Evolutionary conservation across 1,284 basidiomycete species (phyloP).

Genomic region (Pseudozyma hubeiensis): DNA sequence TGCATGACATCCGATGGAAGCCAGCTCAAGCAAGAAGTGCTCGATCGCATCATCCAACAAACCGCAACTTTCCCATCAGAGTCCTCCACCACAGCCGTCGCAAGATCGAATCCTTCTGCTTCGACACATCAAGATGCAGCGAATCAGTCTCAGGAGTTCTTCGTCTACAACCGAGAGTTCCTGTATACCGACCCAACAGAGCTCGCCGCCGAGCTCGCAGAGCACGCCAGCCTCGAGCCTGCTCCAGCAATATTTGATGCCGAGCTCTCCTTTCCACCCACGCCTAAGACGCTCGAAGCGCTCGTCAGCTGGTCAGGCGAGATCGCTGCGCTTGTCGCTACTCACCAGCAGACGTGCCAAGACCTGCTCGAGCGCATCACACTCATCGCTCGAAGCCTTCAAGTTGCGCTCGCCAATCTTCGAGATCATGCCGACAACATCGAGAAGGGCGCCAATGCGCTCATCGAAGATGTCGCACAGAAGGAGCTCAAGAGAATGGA

Average conservation of each 20-base stretch:
- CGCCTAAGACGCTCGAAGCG: constrained; percentile 54
- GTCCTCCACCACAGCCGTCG: constrained; percentile 15
- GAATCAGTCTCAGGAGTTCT: constrained; percentile 50
- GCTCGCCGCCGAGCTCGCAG: constrained; percentile 55
- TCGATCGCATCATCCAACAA: constrained; percentile 51
- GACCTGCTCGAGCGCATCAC: constrained; percentile 43
- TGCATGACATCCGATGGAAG: constrained; percentile 65
- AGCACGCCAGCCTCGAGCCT: constrained; percentile 39
- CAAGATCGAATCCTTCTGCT: constrained; percentile 7
- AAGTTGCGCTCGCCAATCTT: constrained; percentile 62
- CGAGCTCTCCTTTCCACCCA: constrained; percentile 50
- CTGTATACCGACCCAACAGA: constrained; percentile 59
- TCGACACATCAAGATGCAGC: constrained; percentile 10
- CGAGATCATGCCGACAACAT: constrained; percentile 58
- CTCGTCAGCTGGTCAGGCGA: constrained; percentile 54
- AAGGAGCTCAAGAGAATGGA: constrained; percentile 61
- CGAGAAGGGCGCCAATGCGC: constrained; percentile 43
- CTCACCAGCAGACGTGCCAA: constrained; percentile 15
- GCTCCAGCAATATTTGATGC: constrained; percentile 22
- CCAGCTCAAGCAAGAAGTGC: constrained; percentile 59
- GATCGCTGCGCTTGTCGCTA: constrained; percentile 16
- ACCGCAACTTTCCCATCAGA: constrained; percentile 8
- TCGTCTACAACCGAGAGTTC: constrained; percentile 66
- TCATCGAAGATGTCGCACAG: constrained; percentile 45
- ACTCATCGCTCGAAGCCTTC: constrained; percentile 56